phyloP scores from a whole-genome alignment of 164 flowering plant species.

The Akebia trifoliata region DNA sequence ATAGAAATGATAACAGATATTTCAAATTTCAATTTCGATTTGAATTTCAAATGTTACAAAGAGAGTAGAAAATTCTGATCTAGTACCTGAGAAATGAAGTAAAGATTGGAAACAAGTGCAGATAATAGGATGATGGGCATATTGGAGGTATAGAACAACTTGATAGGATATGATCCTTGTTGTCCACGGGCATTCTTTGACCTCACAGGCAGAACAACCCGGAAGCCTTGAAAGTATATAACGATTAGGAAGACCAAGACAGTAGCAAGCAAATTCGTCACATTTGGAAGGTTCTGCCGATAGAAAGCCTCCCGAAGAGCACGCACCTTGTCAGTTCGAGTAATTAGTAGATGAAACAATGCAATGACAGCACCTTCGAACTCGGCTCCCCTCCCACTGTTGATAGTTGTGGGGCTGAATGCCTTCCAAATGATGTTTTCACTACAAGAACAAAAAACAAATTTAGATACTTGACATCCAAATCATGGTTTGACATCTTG shows the following conservation, averaged over 20 bases:
- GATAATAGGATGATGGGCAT: constrained; percentile 83
- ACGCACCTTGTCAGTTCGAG: constrained; percentile 58
- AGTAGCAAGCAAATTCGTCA: constrained; percentile 61
- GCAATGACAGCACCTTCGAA: constrained; percentile 72
- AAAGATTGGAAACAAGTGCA: constrained; percentile 72
- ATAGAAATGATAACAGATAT: neutral
- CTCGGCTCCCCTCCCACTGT: constrained; percentile 68
- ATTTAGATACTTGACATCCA: neutral
- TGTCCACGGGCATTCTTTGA: constrained; percentile 82
- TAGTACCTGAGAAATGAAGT: constrained; percentile 75
- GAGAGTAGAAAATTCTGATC: neutral
- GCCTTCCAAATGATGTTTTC: constrained; percentile 73
- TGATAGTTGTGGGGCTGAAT: constrained; percentile 65
- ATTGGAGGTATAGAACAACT: constrained; percentile 74
- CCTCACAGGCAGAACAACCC: constrained; percentile 63
- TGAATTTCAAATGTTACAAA: neutral
- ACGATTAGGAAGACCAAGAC: constrained; percentile 58
- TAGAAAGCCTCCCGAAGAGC: constrained; percentile 72
- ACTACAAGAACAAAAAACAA: constrained; percentile 32
- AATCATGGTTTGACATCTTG: too few species aligned
- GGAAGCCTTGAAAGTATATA: constrained; percentile 75
- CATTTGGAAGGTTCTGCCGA: constrained; percentile 68
- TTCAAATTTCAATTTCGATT: too few species aligned
- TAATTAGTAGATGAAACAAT: constrained; percentile 55
- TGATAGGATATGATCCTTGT: constrained; percentile 80